Evolutionary conservation across 192 early-diverging fungal species (phyloP), one percentile per base, ranked within the genome.

Genomic region (Lobosporangium transversale): DNA sequence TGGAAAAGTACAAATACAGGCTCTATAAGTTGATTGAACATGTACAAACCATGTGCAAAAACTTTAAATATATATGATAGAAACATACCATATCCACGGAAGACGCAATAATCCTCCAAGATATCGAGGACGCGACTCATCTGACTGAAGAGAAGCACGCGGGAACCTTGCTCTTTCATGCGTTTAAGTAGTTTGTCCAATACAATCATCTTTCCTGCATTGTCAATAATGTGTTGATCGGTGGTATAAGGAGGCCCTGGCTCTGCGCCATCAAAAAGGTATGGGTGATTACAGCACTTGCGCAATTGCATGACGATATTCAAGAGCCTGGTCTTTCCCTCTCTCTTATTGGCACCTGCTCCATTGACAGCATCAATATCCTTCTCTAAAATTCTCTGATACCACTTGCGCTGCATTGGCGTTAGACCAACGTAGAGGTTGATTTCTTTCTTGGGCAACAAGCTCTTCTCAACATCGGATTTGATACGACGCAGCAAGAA

Each of bases 91-190:
- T 91, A 98, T 6, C 86, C 90, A 36, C 91, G 90, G 83, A 94
- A 97, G 52, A 90, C 84, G 74, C 95, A 97, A 66, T 98, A 99
- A 82, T 99, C 96, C 81, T 98, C 97, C 29, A 99, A 79, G 68
- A 99, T 98, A 76, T 99, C 98, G 44, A 99, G 83, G 78, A 99
- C 89, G 55, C 97, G 90, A 80, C 93, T 96, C 98, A 99, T 99
- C 83, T 99, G 97, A 81, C 92, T 94, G 79, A 99, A 99, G 3
- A 99, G 83, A 52, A 99, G 76, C 1, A 98, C 94, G 24, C 97
- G 93, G 23, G 97, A 99, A 2, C 97, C 97, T 62, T 93, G 88
- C 26, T 88, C 92, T 66, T 93, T 93, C 40, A 92, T 75, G 36
- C 88, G 86, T 43, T 83, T 78, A 33, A 99, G 83, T 12, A 98